Base-by-base conservation (phyloP, 139 green algal genomes). In the Nannochloris sp. region DNA sequence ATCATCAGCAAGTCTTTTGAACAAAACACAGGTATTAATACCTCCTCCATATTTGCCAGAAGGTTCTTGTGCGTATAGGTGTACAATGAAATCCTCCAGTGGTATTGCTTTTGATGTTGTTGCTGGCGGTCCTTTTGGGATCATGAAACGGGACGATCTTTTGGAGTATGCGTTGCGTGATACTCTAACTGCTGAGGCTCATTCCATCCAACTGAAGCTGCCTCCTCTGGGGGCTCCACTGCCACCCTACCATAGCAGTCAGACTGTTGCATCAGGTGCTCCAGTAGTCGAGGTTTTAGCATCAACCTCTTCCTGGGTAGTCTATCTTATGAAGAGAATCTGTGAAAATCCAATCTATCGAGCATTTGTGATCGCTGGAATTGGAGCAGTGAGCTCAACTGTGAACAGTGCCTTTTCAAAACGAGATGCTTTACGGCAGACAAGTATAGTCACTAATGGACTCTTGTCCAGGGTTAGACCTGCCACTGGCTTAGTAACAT, bases 181-280 rank as follows among this genome's bases (percentile, higher is more conserved):
- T 55, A 81, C 82, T 11, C 51, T 84, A 31, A 78, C 84, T 25
- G 78, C 87, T 7, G 88, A 95, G 62, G 81, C 78, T 1, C 68
- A 88, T n/a, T 83, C 72, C 63, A 70, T 93, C 63, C 86, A 90
- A 75, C 82, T 92, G 60, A 73, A 81, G 46, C 60, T 92, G 59
- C 88, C 88, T 24, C 85, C 88, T 6, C 74, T 76, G 0, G 78
- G 81, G 7, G 58, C 81, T 55, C 60, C 77, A 4, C 27, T 71
- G 49, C 75, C 87, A 9, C 21, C 61, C 3, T 60, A 77, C 0
- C 73, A 73, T 24, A 60, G 10, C 37, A 77, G 53, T 2, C 19
- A 61, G 0, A 72, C 62, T 5, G 68, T 94, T 12, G 82, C 86
- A 1, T 62, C 69, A 5, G 81, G 85, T 2, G 54, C 73, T 18